Base-by-base conservation (phyloP, 441 rosid genomes). In the Erodium trifolium region DNA sequence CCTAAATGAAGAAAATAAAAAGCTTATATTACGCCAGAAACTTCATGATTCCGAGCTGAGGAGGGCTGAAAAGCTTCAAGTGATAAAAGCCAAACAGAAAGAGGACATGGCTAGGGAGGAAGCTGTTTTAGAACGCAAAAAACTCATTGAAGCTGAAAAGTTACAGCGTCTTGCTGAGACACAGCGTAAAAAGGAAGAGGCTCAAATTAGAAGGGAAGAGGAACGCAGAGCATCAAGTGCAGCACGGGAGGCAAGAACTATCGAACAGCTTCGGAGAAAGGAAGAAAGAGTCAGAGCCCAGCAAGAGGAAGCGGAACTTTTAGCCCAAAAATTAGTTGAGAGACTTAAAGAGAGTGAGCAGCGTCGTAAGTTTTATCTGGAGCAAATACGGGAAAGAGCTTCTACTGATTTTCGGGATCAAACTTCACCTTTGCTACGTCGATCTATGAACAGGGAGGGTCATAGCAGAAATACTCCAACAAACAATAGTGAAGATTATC, bases 21-120 rank as follows among this genome's bases (percentile, higher is more conserved):
- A 89, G 82, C 87, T 82, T 70, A 89, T 85, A 17, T 79, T 89
- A 83, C 92, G 85, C 66, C 96, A 89, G 82, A 89, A 89, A 76
- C 88, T 81, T 77, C 90, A 84, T 23, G 96, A 82, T 79, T 89
- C 92, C 34, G 92, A 87, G 77, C 77, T 84, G 81, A 83, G 95
- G 77, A 84, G 92, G 82, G 92, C 96, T 66, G 92, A 87, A 78
- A 87, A 83, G 68, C 88, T 87, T 82, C 87, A 84, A 71, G 86
- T 84, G 77, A 78, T 83, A 78, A 89, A 84, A 80, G 80, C 70
- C 65, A 89, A 89, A 75, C 96, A 89, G 71, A 89, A 80, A 68
- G 96, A 89, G 80, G 96, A 87, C 76, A 76, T 83, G 82, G 92
- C 96, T 57, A 83, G 91, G 77, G 96, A 89, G 80, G 96, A 89